Percentiles rank a stretch among this genome's conserved stretches.
These are phyloP conservation scores for Austroboletus rostrupii DNA, from an alignment of 1,284 basidiomycete genomes.

Conservation along the genomic window DNA sequence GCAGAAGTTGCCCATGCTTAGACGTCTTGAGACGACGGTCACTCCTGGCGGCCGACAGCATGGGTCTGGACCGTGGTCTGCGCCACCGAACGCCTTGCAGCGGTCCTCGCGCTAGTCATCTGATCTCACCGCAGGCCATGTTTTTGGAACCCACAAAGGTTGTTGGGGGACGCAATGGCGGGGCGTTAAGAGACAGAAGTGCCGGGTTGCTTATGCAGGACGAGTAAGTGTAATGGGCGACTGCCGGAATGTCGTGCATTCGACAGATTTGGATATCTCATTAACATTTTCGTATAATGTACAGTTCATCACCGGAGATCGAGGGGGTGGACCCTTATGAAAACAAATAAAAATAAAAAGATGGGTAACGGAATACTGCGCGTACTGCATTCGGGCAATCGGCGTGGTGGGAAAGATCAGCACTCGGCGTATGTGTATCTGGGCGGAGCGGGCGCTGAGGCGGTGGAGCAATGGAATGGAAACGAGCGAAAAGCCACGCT, in stretches of 20 bases:
- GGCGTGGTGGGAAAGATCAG: not conserved
- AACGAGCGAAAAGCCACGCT: slow-evolving; percentile 18
- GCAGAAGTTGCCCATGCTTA: slow-evolving; percentile 33
- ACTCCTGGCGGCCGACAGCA: slow-evolving; percentile 39
- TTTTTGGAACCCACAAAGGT: slow-evolving; percentile 6
- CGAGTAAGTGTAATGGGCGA: slow-evolving; percentile 10
- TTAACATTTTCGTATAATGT: slow-evolving; percentile 16
- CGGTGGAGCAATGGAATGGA: slow-evolving; percentile 5
- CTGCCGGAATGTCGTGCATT: slow-evolving; percentile 3
- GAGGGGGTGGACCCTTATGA: slow-evolving; percentile 1
- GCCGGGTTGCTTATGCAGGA: slow-evolving; percentile 6
- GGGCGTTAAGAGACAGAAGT: slow-evolving; percentile 1
- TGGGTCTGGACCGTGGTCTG: slow-evolving; percentile 25
- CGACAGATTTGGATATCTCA: slow-evolving; percentile 19
- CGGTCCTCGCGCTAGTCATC: slow-evolving; percentile 13
- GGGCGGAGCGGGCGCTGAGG: not conserved
- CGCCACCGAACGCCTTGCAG: slow-evolving; percentile 20
- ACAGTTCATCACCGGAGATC: slow-evolving; percentile 17
- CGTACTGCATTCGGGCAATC: not conserved
- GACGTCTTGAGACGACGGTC: slow-evolving; percentile 46
- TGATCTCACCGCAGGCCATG: slow-evolving; percentile 16
- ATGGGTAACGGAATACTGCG: too few species aligned
- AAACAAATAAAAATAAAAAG: not conserved
- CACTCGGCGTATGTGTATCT: not conserved
- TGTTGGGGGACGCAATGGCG: slow-evolving; percentile 8